Conservation (phyloP, 345 rosid species). For the Citrus unshiu region DNA sequence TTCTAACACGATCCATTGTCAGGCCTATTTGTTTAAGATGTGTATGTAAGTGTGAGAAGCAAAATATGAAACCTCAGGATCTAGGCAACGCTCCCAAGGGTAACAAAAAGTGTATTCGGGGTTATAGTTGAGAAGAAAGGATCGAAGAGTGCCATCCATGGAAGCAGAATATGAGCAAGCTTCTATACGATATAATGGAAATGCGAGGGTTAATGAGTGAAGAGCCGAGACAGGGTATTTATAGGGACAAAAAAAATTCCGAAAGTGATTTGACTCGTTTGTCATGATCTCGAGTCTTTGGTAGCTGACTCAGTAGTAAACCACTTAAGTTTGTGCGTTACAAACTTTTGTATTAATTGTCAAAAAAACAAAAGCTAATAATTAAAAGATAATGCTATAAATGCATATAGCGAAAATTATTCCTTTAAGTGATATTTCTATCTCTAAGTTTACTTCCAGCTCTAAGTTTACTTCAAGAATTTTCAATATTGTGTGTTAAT, state of each 20-base stretch:
- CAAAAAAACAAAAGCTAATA: not conserved
- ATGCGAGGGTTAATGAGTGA: not conserved
- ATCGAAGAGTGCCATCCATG: not conserved
- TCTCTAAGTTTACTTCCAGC: no score
- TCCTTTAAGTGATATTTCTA: no score
- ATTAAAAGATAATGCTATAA: no score
- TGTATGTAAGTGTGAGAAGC: not conserved
- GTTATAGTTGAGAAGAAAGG: not conserved
- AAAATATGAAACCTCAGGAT: not conserved
- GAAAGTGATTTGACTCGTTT: not conserved
- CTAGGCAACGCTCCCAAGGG: constrained; percentile 1
- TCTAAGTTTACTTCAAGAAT: no score
- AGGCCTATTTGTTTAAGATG: not conserved
- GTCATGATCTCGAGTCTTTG: not conserved
- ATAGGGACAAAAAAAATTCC: not conserved
- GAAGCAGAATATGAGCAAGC: not conserved
- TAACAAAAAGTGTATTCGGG: not conserved
- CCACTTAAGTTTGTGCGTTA: not conserved
- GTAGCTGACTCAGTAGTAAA: no score
- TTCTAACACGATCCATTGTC: not conserved
- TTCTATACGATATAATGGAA: no score
- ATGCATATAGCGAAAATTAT: no score
- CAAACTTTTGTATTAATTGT: not conserved
- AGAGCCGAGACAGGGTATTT: not conserved
- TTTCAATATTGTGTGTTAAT: no score